Evolutionary conservation across 441 rosid species (phyloP).

Genomic region (Daphne laureola): DNA sequence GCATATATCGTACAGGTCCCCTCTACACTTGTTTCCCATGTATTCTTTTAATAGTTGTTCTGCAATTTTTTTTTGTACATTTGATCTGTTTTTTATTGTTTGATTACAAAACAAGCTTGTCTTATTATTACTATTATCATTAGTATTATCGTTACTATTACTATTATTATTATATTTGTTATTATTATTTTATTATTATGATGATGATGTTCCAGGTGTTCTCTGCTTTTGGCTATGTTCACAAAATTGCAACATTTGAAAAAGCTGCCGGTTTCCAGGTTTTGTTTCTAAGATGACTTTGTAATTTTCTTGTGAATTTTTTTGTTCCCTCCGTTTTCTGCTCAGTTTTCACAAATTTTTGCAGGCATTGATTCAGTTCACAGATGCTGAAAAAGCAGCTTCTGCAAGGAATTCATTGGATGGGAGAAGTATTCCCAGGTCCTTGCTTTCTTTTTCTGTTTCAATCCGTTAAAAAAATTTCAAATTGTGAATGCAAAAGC

Average conservation of each 20-base stretch:
- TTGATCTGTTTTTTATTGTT: slow-evolving; percentile 8
- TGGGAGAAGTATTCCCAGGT: slow-evolving; percentile 97
- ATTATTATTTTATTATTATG: too few relatives aligned
- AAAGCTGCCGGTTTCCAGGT: slow-evolving; percentile 99
- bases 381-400: slow-evolving; percentile 87
- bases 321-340: slow-evolving; percentile 11
- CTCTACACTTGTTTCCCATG: slow-evolving; percentile 61
- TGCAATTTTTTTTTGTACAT: slow-evolving; percentile 18
- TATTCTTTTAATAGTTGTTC: slow-evolving; percentile 32
- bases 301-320: slow-evolving; percentile 3
- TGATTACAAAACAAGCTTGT: slow-evolving; percentile 17
- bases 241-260: slow-evolving; percentile 97
- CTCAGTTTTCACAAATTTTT: slow-evolving; percentile 14
- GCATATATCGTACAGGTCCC: slow-evolving; percentile 68
- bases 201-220: slow-evolving; percentile 52
- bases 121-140: neutral
- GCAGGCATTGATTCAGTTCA: slow-evolving; percentile 93
- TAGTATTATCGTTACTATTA: too few relatives aligned
- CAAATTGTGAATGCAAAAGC: too few relatives aligned
- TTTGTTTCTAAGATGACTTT: slow-evolving; percentile 15
- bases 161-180: too few relatives aligned
- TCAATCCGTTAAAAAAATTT: neutral
- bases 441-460: slow-evolving; percentile 7
- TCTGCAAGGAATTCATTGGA: slow-evolving; percentile 84
- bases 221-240: slow-evolving; percentile 97